These are phyloP conservation scores for Phlebiopsis flavidoalba DNA, from an alignment of 768 basidiomycete genomes.

Conservation along the genomic window DNA sequence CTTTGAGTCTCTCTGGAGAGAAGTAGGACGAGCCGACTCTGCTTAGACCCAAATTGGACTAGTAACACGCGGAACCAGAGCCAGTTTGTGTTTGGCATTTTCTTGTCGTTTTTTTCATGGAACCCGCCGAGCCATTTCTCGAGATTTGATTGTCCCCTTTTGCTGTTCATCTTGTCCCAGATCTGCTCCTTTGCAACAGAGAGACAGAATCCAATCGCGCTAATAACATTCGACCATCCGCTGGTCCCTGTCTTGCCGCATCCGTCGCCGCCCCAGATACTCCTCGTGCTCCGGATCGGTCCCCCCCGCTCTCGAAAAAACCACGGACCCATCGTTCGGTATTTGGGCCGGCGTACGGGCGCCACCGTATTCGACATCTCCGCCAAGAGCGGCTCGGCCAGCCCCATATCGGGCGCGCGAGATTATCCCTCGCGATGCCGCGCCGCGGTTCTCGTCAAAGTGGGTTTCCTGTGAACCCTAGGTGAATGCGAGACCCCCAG, in stretches of 20 bases:
- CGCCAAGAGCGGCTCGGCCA: constrained; percentile 57
- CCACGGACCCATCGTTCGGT: constrained; percentile 60
- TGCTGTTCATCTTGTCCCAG: constrained; percentile 52
- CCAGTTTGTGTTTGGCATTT: constrained; percentile 84
- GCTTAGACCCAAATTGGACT: constrained; percentile 67
- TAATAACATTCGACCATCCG: constrained; percentile 83
- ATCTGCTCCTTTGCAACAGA: constrained; percentile 60
- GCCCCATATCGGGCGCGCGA: constrained; percentile 76
- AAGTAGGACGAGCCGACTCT: constrained; percentile 55
- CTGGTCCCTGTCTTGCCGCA: constrained; percentile 72
- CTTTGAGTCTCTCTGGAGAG: constrained; percentile 58
- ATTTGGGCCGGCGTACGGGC: constrained; percentile 53
- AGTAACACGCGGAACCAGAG: constrained; percentile 79
- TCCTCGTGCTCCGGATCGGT: constrained; percentile 63
- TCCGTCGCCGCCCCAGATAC: constrained; percentile 77
- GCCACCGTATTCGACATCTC: too few species aligned
- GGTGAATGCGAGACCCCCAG: constrained; percentile 68
- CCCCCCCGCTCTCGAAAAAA: constrained; percentile 59
- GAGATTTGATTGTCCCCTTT: constrained; percentile 49
- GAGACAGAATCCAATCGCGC: constrained; percentile 68
- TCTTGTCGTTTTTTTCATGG: constrained; percentile 64
- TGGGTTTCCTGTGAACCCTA: constrained; percentile 69
- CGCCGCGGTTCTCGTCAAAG: constrained; percentile 65
- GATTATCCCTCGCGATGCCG: constrained; percentile 76
- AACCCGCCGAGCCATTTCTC: constrained; percentile 68